These are phyloP conservation scores for Pseudotulostoma volvatum DNA, from an alignment of 495 filamentous ascomycete species.

Conservation along the genomic window DNA sequence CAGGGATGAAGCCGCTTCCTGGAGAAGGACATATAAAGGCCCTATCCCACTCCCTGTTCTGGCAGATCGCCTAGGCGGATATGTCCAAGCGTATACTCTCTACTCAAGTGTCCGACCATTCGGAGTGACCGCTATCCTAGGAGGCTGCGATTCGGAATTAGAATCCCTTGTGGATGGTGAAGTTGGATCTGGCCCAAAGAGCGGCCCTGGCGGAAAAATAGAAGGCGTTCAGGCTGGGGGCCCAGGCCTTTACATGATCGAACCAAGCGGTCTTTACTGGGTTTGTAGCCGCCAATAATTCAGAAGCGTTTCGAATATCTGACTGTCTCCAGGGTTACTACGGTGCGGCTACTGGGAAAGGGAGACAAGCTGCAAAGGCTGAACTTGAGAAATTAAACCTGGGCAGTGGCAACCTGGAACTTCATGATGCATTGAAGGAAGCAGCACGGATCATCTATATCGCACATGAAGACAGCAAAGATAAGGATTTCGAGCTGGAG, in stretches of 20 bases:
- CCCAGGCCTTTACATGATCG: slow-evolving; percentile 93
- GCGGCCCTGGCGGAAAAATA: slow-evolving; percentile 66
- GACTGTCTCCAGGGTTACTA: slow-evolving; percentile 59
- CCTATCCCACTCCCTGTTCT: slow-evolving; percentile 78
- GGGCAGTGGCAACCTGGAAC: slow-evolving; percentile 52
- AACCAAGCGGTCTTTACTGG: slow-evolving; percentile 94
- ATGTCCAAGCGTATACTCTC: slow-evolving; percentile 91
- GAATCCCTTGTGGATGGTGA: slow-evolving; percentile 71
- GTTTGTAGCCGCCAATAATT: slow-evolving; percentile 28
- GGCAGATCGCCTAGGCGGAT: slow-evolving; percentile 79
- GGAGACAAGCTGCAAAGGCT: slow-evolving; percentile 86
- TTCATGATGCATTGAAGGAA: slow-evolving; percentile 84
- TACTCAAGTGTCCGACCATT: slow-evolving; percentile 94
- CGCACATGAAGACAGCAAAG: slow-evolving; percentile 90
- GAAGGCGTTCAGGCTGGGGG: slow-evolving; percentile 64
- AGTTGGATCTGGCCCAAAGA: slow-evolving; percentile 61
- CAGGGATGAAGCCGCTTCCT: slow-evolving; percentile 76
- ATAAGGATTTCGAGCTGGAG: slow-evolving; percentile 98
- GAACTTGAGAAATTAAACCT: slow-evolving; percentile 96
- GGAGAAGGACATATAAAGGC: slow-evolving; percentile 78
- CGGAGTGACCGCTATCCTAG: slow-evolving; percentile 86
- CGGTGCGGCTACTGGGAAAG: slow-evolving; percentile 91
- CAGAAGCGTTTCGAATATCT: no score
- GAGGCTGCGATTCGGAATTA: slow-evolving; percentile 75
- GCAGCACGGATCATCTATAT: slow-evolving; percentile 92